Base-by-base conservation (phyloP, 805 yeast genomes). In the Komagataella populi region DNA sequence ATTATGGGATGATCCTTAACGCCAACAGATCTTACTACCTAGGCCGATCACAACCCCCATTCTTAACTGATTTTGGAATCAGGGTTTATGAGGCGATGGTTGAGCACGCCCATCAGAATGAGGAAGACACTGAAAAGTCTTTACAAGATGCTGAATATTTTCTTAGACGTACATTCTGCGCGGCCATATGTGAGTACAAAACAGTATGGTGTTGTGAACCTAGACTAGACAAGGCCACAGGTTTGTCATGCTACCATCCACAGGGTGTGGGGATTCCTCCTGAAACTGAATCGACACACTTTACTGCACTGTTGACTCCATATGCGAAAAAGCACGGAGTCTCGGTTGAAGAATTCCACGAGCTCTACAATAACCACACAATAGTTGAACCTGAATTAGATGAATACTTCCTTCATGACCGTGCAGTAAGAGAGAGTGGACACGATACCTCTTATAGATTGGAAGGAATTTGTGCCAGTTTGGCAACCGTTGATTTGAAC, bases 11-110 rank as follows among this genome's bases (percentile, higher is more conserved):
- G 71, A 86, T 91, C 51, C 72, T 93, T 57, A 91, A 91, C 65
- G 99, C 99, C 12, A 91, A 91, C 66, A 76, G 99, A 62, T 80
- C 93, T 0, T 91, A 93, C 67, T 93, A 88, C 63, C 69, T 91
- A 48, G 83, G 91, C 53, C 77, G 99, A 59, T 87, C 97, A 0
- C 98, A 93, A 67, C 99, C 99, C 2, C 99, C 99, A 8, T 91
- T 91, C 63, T 69, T 93, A 53, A 90, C 98, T 0, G 98, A 91
- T 65, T 86, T 93, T 95, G 83, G 93, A 0, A 60, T 85, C 48
- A 70, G 79, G 52, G 81, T 87, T 0, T 86, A 76, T 62, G 69
- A 80, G 16, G 79, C 79, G 54, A 76, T 83, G 55, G 56, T 58
- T 45, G 57, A 61, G 23, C 56, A 23, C 14, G 50, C 50, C 10